Evolutionary conservation across 2,329 filamentous ascomycete species (phyloP).

Genomic region (Blastomyces percursus): DNA sequence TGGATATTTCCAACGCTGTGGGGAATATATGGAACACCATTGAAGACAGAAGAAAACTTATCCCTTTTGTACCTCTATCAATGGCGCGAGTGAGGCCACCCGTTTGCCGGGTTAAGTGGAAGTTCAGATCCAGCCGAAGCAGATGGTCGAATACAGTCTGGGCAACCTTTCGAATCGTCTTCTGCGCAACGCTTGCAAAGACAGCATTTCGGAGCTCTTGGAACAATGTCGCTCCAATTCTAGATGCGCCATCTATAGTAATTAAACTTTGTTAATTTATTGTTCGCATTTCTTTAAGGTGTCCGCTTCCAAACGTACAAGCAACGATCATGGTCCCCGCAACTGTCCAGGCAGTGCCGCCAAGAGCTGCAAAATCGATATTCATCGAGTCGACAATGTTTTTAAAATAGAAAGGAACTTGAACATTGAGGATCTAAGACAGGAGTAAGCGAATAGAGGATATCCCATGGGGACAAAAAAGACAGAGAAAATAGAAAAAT

Average conservation of each 20-base stretch:
- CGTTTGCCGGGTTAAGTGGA: conserved; percentile 89
- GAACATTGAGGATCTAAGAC: conserved; percentile 68
- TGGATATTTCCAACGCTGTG: conserved; percentile 81
- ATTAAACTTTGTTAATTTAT: conserved; percentile 3
- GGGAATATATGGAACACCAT: conserved; percentile 98
- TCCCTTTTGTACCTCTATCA: conserved; percentile 94
- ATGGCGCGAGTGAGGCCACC: conserved; percentile 89
- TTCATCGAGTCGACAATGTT: conserved; percentile 97
- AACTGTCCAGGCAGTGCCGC: conserved; percentile 80
- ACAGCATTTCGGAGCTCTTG: conserved; percentile 93
- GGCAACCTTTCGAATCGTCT: conserved; percentile 84
- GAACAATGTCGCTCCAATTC: conserved; percentile 79
- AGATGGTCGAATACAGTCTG: conserved; percentile 88
- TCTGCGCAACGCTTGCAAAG: conserved; percentile 93
- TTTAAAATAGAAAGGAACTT: conserved; percentile 99
- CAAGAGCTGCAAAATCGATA: conserved; percentile 72
- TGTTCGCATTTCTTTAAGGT: neutral
- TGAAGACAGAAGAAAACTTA: conserved; percentile 90
- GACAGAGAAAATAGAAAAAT: neutral
- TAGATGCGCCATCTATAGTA: conserved; percentile 60
- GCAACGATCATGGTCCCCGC: conserved; percentile 89
- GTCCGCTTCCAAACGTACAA: conserved; percentile 39
- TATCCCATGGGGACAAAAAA: neutral
- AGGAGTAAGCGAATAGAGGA: conserved; percentile 14
- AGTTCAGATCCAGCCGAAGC: conserved; percentile 77